Base-by-base conservation (phyloP, 2,329 filamentous ascomycete species). In the Calonectria hongkongensis region DNA sequence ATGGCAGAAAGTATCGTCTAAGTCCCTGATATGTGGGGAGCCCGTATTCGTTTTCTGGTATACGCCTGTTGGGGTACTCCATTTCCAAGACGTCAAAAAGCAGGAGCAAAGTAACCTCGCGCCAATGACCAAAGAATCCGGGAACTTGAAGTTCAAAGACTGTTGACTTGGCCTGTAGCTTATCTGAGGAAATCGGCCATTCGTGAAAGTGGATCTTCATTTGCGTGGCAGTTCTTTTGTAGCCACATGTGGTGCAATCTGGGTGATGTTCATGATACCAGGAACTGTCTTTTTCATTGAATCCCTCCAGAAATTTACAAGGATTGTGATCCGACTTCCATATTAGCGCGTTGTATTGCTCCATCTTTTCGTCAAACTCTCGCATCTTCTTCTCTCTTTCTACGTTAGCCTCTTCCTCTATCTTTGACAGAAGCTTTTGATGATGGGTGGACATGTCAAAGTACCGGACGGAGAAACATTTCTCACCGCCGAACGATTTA, bases 91-190 rank as follows among this genome's bases (percentile, higher is more conserved):
- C 81, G 10, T 85, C 76, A 0, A 78, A 69, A 0, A 88, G 72
- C 2, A 92, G 36, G 56, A 82, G 87, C 0, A 83, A 70, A 0
- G 87, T 89, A 0, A 79, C 73, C 68, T 91, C 86, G 16, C 90
- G 83, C 90, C 90, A 92, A 1, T 74, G 51, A 0, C 76, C 77
- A 43, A 89, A 87, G 0, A 7, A 27, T 0, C 7, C 0, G 0
- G 90, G 90, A 0, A 86, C 72, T 0, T 75, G 68, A 0, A 92
- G 81, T 72, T 92, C 90, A 48, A 92, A 92, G 0, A 92, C 83
- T 0, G 85, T 85, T 0, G 88, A 82, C 72, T 89, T 87, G 0
- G 85, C 85, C 16, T 83, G 28, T 0, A 74, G n/a, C 0, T 50
- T 0, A 0, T 84, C n/a, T 0, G 51, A 33, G 0, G 89, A 87